Evolutionary conservation across 495 filamentous ascomycete species (phyloP).

Genomic region (Aspergillus baeticus): DNA sequence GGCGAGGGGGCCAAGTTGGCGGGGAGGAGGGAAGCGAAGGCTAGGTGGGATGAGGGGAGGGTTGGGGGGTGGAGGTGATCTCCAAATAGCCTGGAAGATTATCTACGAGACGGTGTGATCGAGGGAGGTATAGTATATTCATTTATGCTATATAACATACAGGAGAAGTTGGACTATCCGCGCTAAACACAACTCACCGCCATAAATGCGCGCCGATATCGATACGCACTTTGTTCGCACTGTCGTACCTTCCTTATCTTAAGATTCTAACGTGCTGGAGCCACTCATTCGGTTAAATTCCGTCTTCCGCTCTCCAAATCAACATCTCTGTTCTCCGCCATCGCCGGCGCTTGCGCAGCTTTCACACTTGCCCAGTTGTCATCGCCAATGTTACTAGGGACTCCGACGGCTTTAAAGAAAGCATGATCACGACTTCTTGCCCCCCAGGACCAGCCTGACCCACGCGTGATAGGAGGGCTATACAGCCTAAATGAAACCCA

Average conservation of each 20-base stretch:
- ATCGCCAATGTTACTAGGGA: slow-evolving; percentile 43
- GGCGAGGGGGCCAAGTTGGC: slow-evolving; percentile 74
- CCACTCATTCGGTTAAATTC: slow-evolving; percentile 13
- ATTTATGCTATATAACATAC: not conserved
- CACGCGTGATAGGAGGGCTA: slow-evolving; percentile 63
- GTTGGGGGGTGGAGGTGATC: slow-evolving; percentile 87
- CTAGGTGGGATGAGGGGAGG: slow-evolving; percentile 91
- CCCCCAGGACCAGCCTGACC: slow-evolving; percentile 55
- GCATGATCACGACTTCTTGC: slow-evolving; percentile 39
- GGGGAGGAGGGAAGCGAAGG: slow-evolving; percentile 75
- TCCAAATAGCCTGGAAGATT: not conserved
- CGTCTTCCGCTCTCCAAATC: slow-evolving; percentile 22
- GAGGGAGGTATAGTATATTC: not conserved
- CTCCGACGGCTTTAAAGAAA: slow-evolving; percentile 63
- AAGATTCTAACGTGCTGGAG: too few relatives aligned
- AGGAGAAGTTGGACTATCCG: not conserved
- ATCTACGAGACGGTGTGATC: not conserved
- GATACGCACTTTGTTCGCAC: not conserved
- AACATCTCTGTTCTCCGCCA: slow-evolving; percentile 2
- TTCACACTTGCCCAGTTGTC: slow-evolving; percentile 29
- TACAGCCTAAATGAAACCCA: slow-evolving; percentile 64
- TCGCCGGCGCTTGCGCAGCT: not conserved
- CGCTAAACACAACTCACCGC: not conserved
- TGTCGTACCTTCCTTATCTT: not conserved
- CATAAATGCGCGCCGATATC: not conserved